These are phyloP conservation scores for Rhodotorula sphaerocarpa DNA, from an alignment of 768 basidiomycete species.

Conservation along the genomic window DNA sequence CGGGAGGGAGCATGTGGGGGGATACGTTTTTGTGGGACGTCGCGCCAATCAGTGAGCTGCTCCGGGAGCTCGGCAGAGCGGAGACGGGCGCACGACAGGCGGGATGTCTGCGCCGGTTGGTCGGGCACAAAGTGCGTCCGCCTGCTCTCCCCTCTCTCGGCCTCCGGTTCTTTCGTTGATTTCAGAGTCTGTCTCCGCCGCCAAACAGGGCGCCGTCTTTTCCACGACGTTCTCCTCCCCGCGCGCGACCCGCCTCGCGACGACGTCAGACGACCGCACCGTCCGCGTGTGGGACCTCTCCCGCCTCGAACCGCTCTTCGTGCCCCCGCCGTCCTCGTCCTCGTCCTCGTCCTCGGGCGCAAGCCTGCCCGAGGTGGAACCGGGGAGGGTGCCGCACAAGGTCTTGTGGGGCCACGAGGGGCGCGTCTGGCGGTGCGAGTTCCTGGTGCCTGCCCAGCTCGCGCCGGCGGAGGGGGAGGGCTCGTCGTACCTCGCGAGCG, in stretches of 20 bases:
- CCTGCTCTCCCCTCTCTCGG: too few relatives aligned
- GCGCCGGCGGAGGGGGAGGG: background rate
- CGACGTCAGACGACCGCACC: constrained; percentile 21
- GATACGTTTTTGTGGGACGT: constrained; percentile 21
- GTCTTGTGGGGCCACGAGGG: constrained; percentile 19
- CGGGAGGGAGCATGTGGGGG: constrained; percentile 19
- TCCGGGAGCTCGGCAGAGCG: background rate
- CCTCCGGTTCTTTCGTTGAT: too few relatives aligned
- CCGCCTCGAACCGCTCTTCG: background rate
- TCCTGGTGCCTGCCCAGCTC: background rate
- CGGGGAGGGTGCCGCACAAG: background rate
- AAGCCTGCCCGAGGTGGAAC: too few relatives aligned
- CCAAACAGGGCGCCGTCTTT: constrained; percentile 18
- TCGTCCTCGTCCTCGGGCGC: background rate
- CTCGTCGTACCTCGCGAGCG: background rate
- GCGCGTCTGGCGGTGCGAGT: constrained; percentile 18
- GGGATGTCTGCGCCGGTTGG: constrained; percentile 5
- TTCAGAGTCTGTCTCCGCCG: background rate
- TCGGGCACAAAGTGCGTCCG: constrained; percentile 19
- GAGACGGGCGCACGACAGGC: background rate
- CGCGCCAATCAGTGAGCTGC: background rate
- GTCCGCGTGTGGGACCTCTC: constrained; percentile 13
- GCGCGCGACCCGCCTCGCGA: background rate
- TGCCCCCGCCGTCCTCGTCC: background rate
- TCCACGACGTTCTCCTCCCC: constrained; percentile 14